A percentile compares a stretch with the other conserved stretches of the same genome.
Evolutionary conservation across 768 basidiomycete species (phyloP).

Genomic region (Stropharia rugosoannulata): DNA sequence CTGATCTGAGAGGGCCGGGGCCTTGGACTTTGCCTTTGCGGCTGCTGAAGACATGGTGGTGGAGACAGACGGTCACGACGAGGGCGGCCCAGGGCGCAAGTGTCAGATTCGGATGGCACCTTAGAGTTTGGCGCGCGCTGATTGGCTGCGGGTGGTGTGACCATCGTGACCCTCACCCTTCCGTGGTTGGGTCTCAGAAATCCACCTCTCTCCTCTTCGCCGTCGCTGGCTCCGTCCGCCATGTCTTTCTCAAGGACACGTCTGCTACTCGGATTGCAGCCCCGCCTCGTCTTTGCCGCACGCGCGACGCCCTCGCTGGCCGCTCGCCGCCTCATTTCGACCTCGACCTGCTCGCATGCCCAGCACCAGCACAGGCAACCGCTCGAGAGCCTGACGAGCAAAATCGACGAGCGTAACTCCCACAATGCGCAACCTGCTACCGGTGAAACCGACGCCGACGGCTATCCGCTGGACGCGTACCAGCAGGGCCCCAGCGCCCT

Average conservation of each 20-base stretch:
- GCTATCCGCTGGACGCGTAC: conserved; percentile 65
- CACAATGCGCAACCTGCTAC: conserved; percentile 21
- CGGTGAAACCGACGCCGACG: conserved; percentile 37
- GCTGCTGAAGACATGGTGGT: conserved; percentile 46
- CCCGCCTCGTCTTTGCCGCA: conserved; percentile 35
- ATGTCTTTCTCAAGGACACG: conserved; percentile 52
- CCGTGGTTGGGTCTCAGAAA: conserved; percentile 27
- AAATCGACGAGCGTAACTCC: conserved; percentile 30
- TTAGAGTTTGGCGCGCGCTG: conserved; percentile 37
- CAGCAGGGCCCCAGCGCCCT: conserved; percentile 83
- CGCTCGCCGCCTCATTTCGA: conserved; percentile 53
- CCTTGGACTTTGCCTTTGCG: conserved; percentile 60
- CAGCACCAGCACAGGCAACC: conserved; percentile 31
- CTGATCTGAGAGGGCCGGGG: conserved; percentile 62
- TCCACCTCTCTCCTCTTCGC: conserved; percentile 28
- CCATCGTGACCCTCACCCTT: conserved; percentile 33
- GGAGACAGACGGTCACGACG: not conserved
- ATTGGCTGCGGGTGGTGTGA: conserved; percentile 41
- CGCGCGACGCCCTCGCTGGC: conserved; percentile 31
- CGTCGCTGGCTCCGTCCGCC: conserved; percentile 41
- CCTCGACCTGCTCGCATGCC: conserved; percentile 36
- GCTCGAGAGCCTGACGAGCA: conserved; percentile 32
- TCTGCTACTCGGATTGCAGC: conserved; percentile 51
- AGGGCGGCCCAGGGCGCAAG: not conserved
- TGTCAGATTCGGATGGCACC: conserved; percentile 5